Base-by-base conservation (phyloP, 2,329 filamentous ascomycete genomes). In the Xylaria digitata region DNA sequence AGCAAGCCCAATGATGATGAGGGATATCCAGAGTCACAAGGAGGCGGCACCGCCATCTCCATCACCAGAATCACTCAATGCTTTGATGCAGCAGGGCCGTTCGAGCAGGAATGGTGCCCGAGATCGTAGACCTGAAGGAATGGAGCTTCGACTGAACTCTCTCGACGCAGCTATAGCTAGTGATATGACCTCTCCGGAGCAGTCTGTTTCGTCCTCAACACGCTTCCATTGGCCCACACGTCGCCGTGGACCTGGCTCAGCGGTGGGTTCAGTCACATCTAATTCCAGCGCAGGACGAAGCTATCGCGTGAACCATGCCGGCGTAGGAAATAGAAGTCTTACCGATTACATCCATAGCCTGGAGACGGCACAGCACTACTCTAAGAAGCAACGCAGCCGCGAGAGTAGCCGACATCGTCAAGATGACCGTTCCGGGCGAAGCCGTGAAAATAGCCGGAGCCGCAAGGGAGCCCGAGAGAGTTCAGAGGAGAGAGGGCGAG, bases 271-370 rank as follows among this genome's bases (percentile, higher is more conserved):
- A 5, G 80, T 86, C 34, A 87, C 86, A 1, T 88, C 87, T 23
- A 80, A 80, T 34, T 88, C 86, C 0, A 87, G 85, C 60, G 80
- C 83, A 48, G 76, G 75, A 19, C 81, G 83, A 64, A 84, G 83
- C 72, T 75, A 86, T 69, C 82, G 88, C 60, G 84, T 84, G 62
- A 84, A 81, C 78, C 55, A 82, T 17, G 59, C 55, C 8, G 68
- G 66, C 77, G 86, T 50, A 52, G 68, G 63, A 37, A 70, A 85
- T 46, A 87, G 89, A 68, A 92, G 88, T 70, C 86, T 93, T 42
- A 92, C 96, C 72, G 90, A 94, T 70, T 96, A 96, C 75, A 94
- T 97, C 70, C 93, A 89, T 79, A 96, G 93, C 76, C 81, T 97
- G 1, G 93, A 97, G 40, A 87, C 93, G 57, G 92, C 93, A 9